Evolutionary conservation across 805 yeast species (phyloP), one percentile per base, ranked within the genome.

Genomic region (Metschnikowia matae): DNA sequence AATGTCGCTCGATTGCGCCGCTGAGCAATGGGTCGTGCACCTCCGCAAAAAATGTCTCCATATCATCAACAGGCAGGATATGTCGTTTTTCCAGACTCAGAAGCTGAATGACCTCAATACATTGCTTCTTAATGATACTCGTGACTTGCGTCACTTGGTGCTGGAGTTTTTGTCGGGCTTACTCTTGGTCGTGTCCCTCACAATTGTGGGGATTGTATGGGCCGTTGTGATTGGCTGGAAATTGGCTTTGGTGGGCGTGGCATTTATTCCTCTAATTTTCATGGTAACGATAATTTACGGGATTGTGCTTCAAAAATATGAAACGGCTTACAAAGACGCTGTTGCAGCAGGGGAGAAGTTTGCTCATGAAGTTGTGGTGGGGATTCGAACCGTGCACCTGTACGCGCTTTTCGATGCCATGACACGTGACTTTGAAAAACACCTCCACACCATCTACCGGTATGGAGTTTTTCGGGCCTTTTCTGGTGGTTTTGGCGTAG

Each of bases 171-270:
- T 88, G 31, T 72, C 83, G 8, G 75, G 84, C 0, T 40, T 81
- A 0, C 57, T 81, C 1, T 78, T 84, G 10, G 75, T 87, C 37
- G 45, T 79, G 2, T 69, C 82, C 0, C 74, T 89, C 44, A 69
- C 85, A 0, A 36, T 71, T 0, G 66, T 82, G 26, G 95, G 97
- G 3, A 54, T 84, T 4, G 69, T 81, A 6, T 94, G 97, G 97
- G 83, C 97, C 0, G 54, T 89, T 1, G 76, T 75, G 0, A 63
- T 76, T 10, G 96, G 97, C 0, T 94, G 98, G 98, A 87, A 85
- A 59, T 69, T 94, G 39, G 80, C 97, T 1, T 68, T 92, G 8
- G 94, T 89, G 1, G 95, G 96, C 1, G 59, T 91, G 10, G 77
- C 96, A 0, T 73, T 90, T 64, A 75, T 87, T 13, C 95, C 96